Evolutionary conservation across 768 basidiomycete species (phyloP).

Genomic region (Mycena galopus): DNA sequence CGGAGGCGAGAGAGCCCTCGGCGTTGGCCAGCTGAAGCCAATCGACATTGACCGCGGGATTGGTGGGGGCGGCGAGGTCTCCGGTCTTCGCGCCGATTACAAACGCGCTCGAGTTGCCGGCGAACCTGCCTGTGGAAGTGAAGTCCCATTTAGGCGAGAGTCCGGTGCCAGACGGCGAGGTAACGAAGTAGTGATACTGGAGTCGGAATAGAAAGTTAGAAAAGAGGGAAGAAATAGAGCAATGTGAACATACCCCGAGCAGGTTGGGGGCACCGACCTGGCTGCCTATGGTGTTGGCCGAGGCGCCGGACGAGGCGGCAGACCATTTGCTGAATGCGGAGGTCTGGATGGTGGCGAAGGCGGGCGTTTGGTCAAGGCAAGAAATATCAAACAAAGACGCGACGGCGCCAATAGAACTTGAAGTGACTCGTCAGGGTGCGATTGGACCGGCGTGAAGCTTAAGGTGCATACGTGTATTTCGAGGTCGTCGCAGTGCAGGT

Average conservation of each 20-base stretch:
- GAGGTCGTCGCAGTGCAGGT: conserved; percentile 49
- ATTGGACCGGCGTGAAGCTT: background rate
- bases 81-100: conserved; percentile 41
- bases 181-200: conserved; percentile 57
- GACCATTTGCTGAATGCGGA: conserved; percentile 38
- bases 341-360: conserved; percentile 39
- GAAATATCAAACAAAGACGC: conserved; percentile 55
- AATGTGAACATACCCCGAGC: conserved; percentile 26
- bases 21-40: conserved; percentile 54
- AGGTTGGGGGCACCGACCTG: conserved; percentile 11
- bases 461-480: conserved; percentile 50
- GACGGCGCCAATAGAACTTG: conserved; percentile 43
- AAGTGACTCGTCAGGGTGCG: conserved; percentile 13
- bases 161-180: conserved; percentile 47
- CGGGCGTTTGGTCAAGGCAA: conserved; percentile 47
- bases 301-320: conserved; percentile 21
- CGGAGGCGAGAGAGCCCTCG: conserved; percentile 51
- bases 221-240: background rate
- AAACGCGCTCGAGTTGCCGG: conserved; percentile 30
- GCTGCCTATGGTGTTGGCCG: conserved; percentile 25
- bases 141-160: conserved; percentile 58
- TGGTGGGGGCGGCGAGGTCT: conserved; percentile 44
- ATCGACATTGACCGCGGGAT: conserved; percentile 49
- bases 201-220: background rate
- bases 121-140: conserved; percentile 41